Evolutionary conservation across 2,329 filamentous ascomycete species (phyloP).

Genomic region (Fusarium mangiferae): DNA sequence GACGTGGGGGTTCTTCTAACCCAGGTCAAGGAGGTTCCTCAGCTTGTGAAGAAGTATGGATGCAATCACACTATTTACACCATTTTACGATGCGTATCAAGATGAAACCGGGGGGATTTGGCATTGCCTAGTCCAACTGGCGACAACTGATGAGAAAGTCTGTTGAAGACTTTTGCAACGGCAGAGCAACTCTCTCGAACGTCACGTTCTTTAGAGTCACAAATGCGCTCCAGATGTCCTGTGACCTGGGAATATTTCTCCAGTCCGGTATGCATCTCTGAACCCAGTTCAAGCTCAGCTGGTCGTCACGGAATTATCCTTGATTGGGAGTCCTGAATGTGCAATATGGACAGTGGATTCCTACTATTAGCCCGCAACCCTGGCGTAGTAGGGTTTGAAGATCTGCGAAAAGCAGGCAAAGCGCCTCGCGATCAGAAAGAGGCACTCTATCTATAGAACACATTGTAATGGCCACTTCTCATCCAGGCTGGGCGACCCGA

Average conservation of each 20-base stretch:
- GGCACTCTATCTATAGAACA: constrained; percentile 56
- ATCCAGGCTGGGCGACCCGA: constrained; percentile 78
- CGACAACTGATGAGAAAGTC: too few relatives aligned
- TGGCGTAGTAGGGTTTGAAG: background rate
- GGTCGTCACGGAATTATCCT: background rate
- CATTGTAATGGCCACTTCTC: constrained; percentile 63
- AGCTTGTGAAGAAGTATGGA: background rate
- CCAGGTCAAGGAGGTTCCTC: background rate
- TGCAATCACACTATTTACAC: background rate
- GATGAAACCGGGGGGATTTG: too few relatives aligned
- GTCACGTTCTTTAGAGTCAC: too few relatives aligned
- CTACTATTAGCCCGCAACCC: background rate
- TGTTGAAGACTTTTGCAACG: too few relatives aligned
- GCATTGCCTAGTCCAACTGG: too few relatives aligned
- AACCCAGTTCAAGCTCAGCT: too few relatives aligned
- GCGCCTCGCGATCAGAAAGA: background rate
- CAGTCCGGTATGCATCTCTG: background rate
- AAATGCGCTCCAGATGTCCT: too few relatives aligned
- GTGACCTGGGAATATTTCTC: too few relatives aligned
- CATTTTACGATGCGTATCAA: too few relatives aligned
- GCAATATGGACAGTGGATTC: background rate
- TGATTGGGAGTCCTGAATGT: background rate
- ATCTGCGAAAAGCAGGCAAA: fast-evolving
- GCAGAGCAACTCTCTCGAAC: too few relatives aligned
- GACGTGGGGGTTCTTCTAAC: background rate